phyloP scores from a whole-genome alignment of 176 grass and related monocot species.

The Pontederia paniculata region DNA sequence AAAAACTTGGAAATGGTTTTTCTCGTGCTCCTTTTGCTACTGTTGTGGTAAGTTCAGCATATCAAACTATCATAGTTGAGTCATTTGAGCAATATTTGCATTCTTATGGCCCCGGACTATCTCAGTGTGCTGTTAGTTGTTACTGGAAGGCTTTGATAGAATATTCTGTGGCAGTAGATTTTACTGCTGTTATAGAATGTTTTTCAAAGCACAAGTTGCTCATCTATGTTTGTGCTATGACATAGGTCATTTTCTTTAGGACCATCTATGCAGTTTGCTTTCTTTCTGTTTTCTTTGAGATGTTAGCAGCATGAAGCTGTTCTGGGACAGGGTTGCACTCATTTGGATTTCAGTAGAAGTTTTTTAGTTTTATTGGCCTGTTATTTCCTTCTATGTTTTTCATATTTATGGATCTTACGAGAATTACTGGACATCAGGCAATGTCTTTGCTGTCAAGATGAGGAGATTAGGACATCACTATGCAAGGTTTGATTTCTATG shows the following conservation, averaged over 20 bases:
- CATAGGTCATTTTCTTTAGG: not conserved
- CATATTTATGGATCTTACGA: no score
- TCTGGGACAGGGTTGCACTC: no score
- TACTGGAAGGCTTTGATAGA: not conserved
- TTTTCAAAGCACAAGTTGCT: not conserved
- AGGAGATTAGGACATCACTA: no score
- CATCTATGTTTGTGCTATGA: not conserved
- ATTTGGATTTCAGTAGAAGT: no score
- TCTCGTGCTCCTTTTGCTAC: constrained; percentile 69
- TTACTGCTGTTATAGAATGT: no score
- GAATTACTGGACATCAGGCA: no score
- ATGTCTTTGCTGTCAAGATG: no score
- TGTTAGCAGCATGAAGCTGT: no score
- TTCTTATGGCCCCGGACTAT: not conserved
- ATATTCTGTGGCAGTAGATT: no score
- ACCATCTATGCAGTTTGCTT: no score
- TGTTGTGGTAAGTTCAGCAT: constrained; percentile 64
- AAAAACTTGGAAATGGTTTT: constrained; percentile 92
- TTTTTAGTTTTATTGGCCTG: not conserved
- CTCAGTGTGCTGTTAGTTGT: not conserved
- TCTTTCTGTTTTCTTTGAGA: not conserved
- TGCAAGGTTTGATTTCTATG: no score
- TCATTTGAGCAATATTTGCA: not conserved
- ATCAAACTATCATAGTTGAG: not conserved
- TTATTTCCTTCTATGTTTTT: no score